These are phyloP conservation scores for Nemania sp. DNA, from an alignment of 2,329 filamentous ascomycete genomes.

Conservation along the genomic window DNA sequence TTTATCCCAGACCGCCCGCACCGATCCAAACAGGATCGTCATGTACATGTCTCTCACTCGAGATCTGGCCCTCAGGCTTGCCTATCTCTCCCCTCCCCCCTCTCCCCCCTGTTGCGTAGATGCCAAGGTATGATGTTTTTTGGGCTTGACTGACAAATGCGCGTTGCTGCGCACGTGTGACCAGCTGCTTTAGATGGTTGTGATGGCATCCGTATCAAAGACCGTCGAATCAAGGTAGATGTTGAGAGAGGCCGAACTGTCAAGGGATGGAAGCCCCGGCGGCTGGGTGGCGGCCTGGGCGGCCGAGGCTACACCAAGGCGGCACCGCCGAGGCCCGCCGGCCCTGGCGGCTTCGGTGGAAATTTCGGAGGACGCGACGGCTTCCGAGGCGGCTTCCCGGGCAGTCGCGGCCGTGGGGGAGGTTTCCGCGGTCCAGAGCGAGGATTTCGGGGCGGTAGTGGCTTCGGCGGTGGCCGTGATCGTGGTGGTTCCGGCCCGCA, in stretches of 20 bases:
- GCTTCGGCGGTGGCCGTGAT: constrained; percentile 46
- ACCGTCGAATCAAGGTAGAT: constrained; percentile 89
- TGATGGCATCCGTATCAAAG: constrained; percentile 91
- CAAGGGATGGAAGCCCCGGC: constrained; percentile 88
- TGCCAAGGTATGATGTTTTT: constrained; percentile 54
- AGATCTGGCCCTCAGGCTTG: constrained; percentile 64
- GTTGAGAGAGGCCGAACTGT: constrained; percentile 95
- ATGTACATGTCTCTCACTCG: constrained; percentile 48
- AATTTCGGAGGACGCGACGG: constrained; percentile 62
- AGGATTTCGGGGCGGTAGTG: constrained; percentile 42
- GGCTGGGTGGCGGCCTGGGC: constrained; percentile 89
- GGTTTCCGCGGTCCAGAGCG: constrained; percentile 47
- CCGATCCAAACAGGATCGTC: constrained; percentile 32
- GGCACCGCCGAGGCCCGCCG: constrained; percentile 70
- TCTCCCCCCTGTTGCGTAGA: constrained; percentile 18
- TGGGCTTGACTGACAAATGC: constrained; percentile 71
- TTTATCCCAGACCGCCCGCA: constrained; percentile 43
- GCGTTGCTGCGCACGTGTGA: constrained; percentile 61
- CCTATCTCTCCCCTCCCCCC: constrained; percentile 48
- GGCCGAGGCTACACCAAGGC: constrained; percentile 92
- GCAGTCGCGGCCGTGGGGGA: constrained; percentile 50
- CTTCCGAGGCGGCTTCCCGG: constrained; percentile 57
- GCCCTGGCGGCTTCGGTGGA: constrained; percentile 63
- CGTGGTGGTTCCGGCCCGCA: constrained; percentile 50
- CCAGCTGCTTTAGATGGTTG: constrained; percentile 85